Evolutionary conservation across 2,329 filamentous ascomycete species (phyloP), one percentile per base, ranked within the genome.

Genomic region (Aureobasidium sp.): DNA sequence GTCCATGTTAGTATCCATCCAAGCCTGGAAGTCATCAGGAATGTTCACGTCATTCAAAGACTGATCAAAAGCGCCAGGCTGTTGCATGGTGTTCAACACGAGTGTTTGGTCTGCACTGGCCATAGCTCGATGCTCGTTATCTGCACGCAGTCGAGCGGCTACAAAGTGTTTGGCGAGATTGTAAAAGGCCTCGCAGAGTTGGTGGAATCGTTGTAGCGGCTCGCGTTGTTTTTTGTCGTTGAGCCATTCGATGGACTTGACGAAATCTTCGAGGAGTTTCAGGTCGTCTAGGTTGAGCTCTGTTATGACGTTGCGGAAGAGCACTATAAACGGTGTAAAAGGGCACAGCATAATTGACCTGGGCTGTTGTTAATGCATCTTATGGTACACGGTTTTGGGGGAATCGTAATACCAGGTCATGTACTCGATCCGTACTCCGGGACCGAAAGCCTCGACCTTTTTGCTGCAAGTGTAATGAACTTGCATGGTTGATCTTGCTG

Each of bases 261-360:
- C 61, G 21, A 56, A 62, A 12, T 60, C 56, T n/a, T 54, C 55
- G 4, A 63, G 57, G 10, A 61, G 54, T 11, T 54, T 35, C 11
- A 62, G 45, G 39, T 63, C 61, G 3, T 51, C 42, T 16, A 38
- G 38, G 17, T 61, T 39, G 8, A 62, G 53, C 2, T 59, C 57
- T 24, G 59, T 58, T 42, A 67, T 57, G n/a, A 59, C 56, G 16
- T 63, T 54, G 53, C 61, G 61, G 64, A 83, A 81, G 22, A 82
- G 68, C 22, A 81, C 75, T 52, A 80, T 79, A 60, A 81, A 80
- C 1, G 79, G 79, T 1, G 78, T 75, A 59, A 83, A 82, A 0
- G 79, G 80, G 2, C 76, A 75, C 56, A 80, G 71, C 19, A 81
- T 68, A n/a, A 54, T 38, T 3, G 42, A 49, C 44, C 44, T 48